These are phyloP conservation scores for Pseudocercospora vitis DNA, from an alignment of 2,329 filamentous ascomycete species.

Conservation along the genomic window DNA sequence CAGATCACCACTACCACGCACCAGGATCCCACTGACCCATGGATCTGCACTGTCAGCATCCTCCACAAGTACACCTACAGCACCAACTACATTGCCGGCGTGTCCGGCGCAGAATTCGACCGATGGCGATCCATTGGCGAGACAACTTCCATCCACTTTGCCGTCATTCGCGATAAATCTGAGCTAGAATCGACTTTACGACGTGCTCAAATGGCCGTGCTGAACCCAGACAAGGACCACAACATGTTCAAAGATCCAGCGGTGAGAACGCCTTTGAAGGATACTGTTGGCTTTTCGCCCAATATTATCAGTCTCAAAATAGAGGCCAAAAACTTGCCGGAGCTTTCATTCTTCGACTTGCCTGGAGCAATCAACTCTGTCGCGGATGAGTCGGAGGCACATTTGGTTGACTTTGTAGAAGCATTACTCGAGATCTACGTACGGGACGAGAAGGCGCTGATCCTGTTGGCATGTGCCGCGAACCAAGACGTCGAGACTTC, in stretches of 20 bases:
- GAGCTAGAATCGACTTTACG: slow-evolving; percentile 67
- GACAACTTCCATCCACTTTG: slow-evolving; percentile 58
- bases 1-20: slow-evolving; percentile 68
- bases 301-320: slow-evolving; percentile 79
- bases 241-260: slow-evolving; percentile 39
- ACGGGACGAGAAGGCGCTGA: slow-evolving; percentile 65
- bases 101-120: slow-evolving; percentile 62
- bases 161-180: slow-evolving; percentile 59
- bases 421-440: slow-evolving; percentile 64
- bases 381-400: slow-evolving; percentile 60
- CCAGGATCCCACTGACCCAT: slow-evolving; percentile 46
- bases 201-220: slow-evolving; percentile 73
- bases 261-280: slow-evolving; percentile 23
- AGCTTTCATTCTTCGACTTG: slow-evolving; percentile 80
- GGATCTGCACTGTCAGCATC: slow-evolving; percentile 68
- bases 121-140: slow-evolving; percentile 60
- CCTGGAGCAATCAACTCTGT: slow-evolving; percentile 77
- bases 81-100: slow-evolving; percentile 51
- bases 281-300: slow-evolving; percentile 70
- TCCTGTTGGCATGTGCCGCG: slow-evolving; percentile 76
- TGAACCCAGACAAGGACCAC: slow-evolving; percentile 63
- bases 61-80: slow-evolving; percentile 64
- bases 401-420: slow-evolving; percentile 69
- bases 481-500: slow-evolving; percentile 76
- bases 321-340: slow-evolving; percentile 66